phyloP scores from a whole-genome alignment of 1,284 basidiomycete species.

The Thelephora terrestris region DNA sequence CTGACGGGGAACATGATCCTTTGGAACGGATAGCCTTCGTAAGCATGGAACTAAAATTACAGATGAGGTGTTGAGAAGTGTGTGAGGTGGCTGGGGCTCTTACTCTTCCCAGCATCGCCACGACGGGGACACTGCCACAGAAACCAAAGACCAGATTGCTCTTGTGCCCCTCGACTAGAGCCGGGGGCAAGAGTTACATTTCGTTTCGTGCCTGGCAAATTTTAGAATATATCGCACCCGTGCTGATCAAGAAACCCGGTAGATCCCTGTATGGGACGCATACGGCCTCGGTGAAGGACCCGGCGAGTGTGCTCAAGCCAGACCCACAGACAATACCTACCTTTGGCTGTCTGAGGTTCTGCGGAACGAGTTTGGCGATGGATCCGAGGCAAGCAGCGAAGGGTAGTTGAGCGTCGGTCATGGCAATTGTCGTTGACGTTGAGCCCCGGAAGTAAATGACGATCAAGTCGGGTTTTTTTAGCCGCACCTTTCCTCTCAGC shows the following conservation, averaged over 20 bases:
- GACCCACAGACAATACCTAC: constrained; percentile 77
- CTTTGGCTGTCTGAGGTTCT: constrained; percentile 39
- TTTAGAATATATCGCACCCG: constrained; percentile 35
- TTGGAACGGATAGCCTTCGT: constrained; percentile 65
- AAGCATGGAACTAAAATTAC: constrained; percentile 60
- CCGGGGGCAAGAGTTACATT: not conserved
- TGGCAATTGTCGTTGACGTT: not conserved
- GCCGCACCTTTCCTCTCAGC: too few species aligned
- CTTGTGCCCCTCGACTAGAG: constrained; percentile 61
- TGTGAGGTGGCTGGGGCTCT: constrained; percentile 1
- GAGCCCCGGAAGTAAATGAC: not conserved
- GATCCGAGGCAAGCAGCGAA: constrained; percentile 30
- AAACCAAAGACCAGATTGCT: constrained; percentile 72
- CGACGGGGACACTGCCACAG: constrained; percentile 62
- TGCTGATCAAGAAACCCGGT: constrained; percentile 64
- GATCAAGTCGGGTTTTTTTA: too few species aligned
- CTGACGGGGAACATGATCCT: constrained; percentile 71
- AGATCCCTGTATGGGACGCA: constrained; percentile 51
- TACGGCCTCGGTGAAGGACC: constrained; percentile 41
- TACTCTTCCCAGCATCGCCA: constrained; percentile 79
- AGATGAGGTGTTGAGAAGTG: not conserved
- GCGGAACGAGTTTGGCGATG: constrained; percentile 29
- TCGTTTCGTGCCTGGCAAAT: not conserved
- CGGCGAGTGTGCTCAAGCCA: constrained; percentile 57
- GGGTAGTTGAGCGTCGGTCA: constrained; percentile 8